Conservation (phyloP, 2,329 filamentous ascomycete species). For the Coniochaeta pulveracea region DNA sequence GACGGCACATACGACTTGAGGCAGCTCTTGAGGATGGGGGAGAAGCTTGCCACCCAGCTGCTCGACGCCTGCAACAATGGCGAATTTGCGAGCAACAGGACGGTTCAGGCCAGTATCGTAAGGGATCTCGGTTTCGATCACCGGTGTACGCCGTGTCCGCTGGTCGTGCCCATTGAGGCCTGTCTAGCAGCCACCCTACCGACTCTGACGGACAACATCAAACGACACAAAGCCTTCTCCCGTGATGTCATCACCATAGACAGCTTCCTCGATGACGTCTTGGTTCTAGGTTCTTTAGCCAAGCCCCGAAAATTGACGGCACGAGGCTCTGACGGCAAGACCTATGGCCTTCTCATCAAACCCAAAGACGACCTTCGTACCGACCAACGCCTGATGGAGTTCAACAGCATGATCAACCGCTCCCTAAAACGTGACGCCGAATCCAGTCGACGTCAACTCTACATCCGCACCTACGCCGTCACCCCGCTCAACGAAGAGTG, state of each 20-base stretch:
- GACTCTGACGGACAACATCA: slow-evolving; percentile 56
- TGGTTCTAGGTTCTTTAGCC: slow-evolving; percentile 83
- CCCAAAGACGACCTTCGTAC: slow-evolving; percentile 96
- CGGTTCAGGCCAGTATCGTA: slow-evolving; percentile 59
- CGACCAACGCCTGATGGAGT: slow-evolving; percentile 97
- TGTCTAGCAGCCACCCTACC: slow-evolving; percentile 78
- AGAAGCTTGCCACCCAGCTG: slow-evolving; percentile 73
- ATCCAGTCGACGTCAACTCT: slow-evolving; percentile 78
- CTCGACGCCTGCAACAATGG: slow-evolving; percentile 71
- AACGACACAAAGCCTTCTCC: slow-evolving; percentile 77
- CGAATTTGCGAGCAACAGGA: slow-evolving; percentile 57
- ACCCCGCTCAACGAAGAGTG: slow-evolving; percentile 96
- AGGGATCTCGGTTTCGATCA: slow-evolving; percentile 75
- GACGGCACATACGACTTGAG: slow-evolving; percentile 49
- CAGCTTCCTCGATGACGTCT: slow-evolving; percentile 73
- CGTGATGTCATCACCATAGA: slow-evolving; percentile 75
- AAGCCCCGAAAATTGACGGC: slow-evolving; percentile 85
- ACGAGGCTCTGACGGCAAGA: slow-evolving; percentile 76
- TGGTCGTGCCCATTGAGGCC: slow-evolving; percentile 83
- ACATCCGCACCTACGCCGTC: slow-evolving; percentile 95
- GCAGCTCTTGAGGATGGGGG: slow-evolving; percentile 62
- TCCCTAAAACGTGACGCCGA: slow-evolving; percentile 87
- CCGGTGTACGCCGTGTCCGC: slow-evolving; percentile 67
- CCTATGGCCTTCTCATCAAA: slow-evolving; percentile 88
- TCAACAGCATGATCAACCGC: slow-evolving; percentile 96